These are phyloP conservation scores for Curvularia sp. DNA, from an alignment of 2,329 filamentous ascomycete genomes.

Conservation along the genomic window DNA sequence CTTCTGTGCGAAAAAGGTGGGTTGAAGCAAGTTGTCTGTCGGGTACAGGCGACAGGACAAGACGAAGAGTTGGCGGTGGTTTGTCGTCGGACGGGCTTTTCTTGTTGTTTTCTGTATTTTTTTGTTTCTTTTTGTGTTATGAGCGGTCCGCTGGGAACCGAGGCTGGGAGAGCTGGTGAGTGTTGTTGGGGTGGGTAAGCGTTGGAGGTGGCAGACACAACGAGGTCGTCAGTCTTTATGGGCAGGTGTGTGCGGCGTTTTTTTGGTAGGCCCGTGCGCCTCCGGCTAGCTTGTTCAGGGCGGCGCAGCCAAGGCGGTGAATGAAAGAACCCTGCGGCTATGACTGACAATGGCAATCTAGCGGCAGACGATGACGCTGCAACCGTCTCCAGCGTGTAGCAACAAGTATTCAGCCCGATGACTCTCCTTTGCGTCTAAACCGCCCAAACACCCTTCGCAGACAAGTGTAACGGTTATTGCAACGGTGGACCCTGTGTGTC, in stretches of 20 bases:
- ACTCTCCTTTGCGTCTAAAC: neutral
- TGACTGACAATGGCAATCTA: slow-evolving; percentile 13
- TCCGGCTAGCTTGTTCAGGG: slow-evolving; percentile 25
- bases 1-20: slow-evolving; percentile 29
- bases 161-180: slow-evolving; percentile 36
- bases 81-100: slow-evolving; percentile 43
- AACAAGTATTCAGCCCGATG: neutral
- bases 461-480: slow-evolving; percentile 11
- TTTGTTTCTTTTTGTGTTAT: slow-evolving; percentile 52
- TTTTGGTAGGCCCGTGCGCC: slow-evolving; percentile 26
- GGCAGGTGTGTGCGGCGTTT: slow-evolving; percentile 37
- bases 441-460: neutral
- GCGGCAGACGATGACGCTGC: slow-evolving; percentile 1
- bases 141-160: slow-evolving; percentile 44
- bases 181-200: slow-evolving; percentile 34
- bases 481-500: slow-evolving; percentile 10
- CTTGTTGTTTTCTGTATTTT: slow-evolving; percentile 51
- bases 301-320: slow-evolving; percentile 31
- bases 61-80: slow-evolving; percentile 34
- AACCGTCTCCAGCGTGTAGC: neutral
- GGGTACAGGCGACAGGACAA: slow-evolving; percentile 41
- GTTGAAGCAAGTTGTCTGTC: slow-evolving; percentile 32
- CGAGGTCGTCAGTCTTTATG: slow-evolving; percentile 31
- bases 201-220: slow-evolving; percentile 30
- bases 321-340: slow-evolving; percentile 28